Base-by-base conservation (phyloP, 805 yeast species). In the Myxozyma neglecta region DNA sequence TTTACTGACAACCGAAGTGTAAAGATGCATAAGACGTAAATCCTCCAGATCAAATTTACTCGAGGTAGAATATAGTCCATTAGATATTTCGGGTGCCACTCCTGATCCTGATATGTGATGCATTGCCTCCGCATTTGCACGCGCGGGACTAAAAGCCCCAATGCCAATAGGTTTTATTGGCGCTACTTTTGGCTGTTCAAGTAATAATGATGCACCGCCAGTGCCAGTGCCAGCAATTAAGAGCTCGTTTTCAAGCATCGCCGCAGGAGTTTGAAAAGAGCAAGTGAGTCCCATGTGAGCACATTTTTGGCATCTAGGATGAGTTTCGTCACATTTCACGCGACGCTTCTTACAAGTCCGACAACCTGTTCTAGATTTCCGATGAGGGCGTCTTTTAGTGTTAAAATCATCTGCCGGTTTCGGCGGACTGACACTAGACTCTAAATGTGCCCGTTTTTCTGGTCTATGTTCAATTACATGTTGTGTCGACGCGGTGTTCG, bases 321-420 rank as follows among this genome's bases (percentile, higher is more conserved):
- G 87, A 0, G 78, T 77, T 73, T 93, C 97, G 72, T 92, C 97
- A 78, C 98, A 92, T 72, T 92, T 92, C 45, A 93, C 97, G 55
- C 97, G 79, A 69, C 98, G 82, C 66, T 84, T 82, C 71, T 92
- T 92, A 75, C 98, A 92, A 1, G 96, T 89, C 44, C 85, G 82
- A 75, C 98, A 92, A 0, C 98, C 98, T 59, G 84, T 83, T 60
- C 96, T 83, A 40, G 96, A 88, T 74, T 93, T 93, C 62, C 86
- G 88, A 72, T 93, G 98, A 70, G 87, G 93, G 70, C 89, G 88
- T 49, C 97, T n/a, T 39, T 39, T 39, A 6, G 42, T 6, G n/a
- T 39, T 13, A 2, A 39, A 39, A 39, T 39, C 42, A 39, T 39
- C 42, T 39, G 42, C n/a, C 42, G 13, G 42, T 39, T 13, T 39